Base-by-base conservation (phyloP, 257 asterid species). In the Ilex aquifolium region DNA sequence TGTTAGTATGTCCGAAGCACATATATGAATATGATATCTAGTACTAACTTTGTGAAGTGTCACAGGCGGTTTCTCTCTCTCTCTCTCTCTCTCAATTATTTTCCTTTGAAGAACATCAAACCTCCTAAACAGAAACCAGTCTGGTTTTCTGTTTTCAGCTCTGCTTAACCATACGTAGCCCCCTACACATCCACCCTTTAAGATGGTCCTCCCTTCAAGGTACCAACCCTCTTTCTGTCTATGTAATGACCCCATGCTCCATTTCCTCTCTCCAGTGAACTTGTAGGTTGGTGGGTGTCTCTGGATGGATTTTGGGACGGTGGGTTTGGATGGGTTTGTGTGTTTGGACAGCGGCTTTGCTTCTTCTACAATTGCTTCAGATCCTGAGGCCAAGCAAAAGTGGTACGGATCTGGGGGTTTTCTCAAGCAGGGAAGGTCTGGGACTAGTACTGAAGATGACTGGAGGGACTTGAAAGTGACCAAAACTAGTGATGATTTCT, bases 301-400 rank as follows among this genome's bases (percentile, higher is more conserved):
- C 57, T 75, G 10, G 15, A 91, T 88, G 96, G 96, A 91, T 76
- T 85, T 85, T 71, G 93, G 82, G 31, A 74, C 67, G 36, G 79
- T 85, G 72, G 81, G 81, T n/a, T 72, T 85, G 62, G 97, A 85
- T 53, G 69, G 63, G 65, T 65, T 77, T 60, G 59, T 75, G 65
- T 59, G 58, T 64, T 72, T 85, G 59, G 80, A 63, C 63, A 44
- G 69, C 31, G 77, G 66, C 49, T 50, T 58, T 61, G 75, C 73
- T 17, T 44, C 61, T 4, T 56, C 60, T 10, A 63, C 44, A 44
- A 49, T 64, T 67, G 62, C 31, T 32, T 12, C 31, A 32, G 44
- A 52, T 14, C 59, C 66, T 7, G 61, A 13, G 69, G 69, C 59
- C 29, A 77, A 69, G 74, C 84, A 72, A 13, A 86, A 81, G 67